A percentile compares a stretch with the other conserved stretches of the same genome.
phyloP scores from a whole-genome alignment of 2,329 filamentous ascomycete species.

The Epichloe aotearoae region DNA sequence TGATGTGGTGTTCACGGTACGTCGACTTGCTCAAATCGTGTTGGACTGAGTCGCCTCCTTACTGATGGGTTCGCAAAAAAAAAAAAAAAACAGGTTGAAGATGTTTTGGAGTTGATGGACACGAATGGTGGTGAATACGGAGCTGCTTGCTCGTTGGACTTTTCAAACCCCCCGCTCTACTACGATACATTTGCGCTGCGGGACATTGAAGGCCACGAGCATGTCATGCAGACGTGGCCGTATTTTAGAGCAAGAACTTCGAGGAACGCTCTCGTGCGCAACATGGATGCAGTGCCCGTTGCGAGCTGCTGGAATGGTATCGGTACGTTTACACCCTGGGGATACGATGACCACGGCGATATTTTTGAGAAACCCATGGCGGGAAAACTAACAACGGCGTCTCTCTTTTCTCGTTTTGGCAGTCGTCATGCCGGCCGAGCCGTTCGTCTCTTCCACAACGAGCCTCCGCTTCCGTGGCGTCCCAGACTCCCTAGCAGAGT shows the following conservation, averaged over 20 bases:
- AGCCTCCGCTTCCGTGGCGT: constrained; percentile 49
- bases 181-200: constrained; percentile 53
- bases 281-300: constrained; percentile 31
- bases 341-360: background rate
- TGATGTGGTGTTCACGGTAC: constrained; percentile 47
- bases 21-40: background rate
- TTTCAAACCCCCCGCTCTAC: constrained; percentile 36
- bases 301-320: constrained; percentile 34
- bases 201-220: constrained; percentile 36
- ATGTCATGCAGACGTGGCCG: constrained; percentile 43
- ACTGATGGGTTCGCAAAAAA: background rate
- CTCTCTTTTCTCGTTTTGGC: background rate
- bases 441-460: constrained; percentile 34
- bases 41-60: background rate
- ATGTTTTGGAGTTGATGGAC: constrained; percentile 40
- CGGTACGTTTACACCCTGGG: constrained; percentile 12
- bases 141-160: constrained; percentile 50
- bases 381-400: background rate
- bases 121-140: constrained; percentile 47
- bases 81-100: constrained; percentile 28
- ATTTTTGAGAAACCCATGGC: background rate
- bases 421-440: constrained; percentile 38
- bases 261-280: constrained; percentile 36
- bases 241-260: constrained; percentile 41
- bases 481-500: constrained; percentile 43